Evolutionary conservation across 2,329 filamentous ascomycete genomes (phyloP).

Genomic region (Cercospora citrullina): DNA sequence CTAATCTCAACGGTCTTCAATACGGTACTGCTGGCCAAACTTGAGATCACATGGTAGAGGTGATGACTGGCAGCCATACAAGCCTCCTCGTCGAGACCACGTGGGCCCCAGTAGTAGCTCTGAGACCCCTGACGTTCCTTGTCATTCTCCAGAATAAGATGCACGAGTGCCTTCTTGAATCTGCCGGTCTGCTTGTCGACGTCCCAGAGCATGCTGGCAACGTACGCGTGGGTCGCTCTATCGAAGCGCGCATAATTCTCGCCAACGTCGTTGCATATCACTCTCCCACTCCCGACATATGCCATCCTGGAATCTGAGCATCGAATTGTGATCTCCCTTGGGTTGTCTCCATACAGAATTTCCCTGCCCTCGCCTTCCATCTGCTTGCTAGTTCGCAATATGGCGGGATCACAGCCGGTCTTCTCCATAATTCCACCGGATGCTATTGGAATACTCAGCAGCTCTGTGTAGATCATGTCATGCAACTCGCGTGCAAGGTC

Average conservation of each 20-base stretch:
- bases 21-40: not conserved
- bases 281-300: not conserved
- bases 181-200: not conserved
- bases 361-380: not conserved
- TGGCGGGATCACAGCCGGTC: not conserved
- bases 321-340: not conserved
- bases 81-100: not conserved
- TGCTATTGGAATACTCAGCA: not conserved
- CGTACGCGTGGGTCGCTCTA: too few relatives aligned
- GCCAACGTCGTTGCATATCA: not conserved
- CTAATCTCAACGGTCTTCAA: not conserved
- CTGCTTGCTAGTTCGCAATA: not conserved
- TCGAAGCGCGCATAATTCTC: not conserved
- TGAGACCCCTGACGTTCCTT: not conserved
- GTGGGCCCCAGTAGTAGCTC: not conserved
- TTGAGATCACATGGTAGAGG: not conserved
- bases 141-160: not conserved
- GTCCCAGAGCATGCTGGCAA: not conserved
- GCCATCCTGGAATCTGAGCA: not conserved
- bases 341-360: not conserved
- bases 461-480: not conserved
- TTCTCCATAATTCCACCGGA: not conserved
- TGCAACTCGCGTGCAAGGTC: not conserved
- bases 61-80: not conserved
- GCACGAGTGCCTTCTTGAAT: not conserved